phyloP scores from a whole-genome alignment of 352 stramenopile genomes.

The Globisporangium uncinulatum region DNA sequence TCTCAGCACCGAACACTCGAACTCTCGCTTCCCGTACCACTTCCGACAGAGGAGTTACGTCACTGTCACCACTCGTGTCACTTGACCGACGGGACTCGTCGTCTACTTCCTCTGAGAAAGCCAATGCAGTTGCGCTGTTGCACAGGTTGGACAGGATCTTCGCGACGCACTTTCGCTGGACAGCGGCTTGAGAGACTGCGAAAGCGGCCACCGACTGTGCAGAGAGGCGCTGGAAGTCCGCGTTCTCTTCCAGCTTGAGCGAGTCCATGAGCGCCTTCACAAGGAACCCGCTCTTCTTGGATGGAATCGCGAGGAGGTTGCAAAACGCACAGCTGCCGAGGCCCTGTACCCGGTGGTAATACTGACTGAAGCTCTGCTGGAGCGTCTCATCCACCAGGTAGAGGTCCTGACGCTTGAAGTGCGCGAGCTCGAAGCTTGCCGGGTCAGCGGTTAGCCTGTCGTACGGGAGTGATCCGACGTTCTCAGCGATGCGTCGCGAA shows the following conservation, averaged over 20 bases:
- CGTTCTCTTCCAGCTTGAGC: constrained; percentile 58
- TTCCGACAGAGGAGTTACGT: constrained; percentile 3
- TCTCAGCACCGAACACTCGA: constrained; percentile 38
- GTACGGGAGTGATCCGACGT: constrained; percentile 48
- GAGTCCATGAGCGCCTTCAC: constrained; percentile 77
- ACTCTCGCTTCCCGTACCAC: constrained; percentile 27
- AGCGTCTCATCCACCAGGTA: constrained; percentile 73
- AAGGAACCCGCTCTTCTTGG: constrained; percentile 72
- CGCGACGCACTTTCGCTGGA: constrained; percentile 63
- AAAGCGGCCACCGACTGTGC: constrained; percentile 52
- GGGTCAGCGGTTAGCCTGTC: constrained; percentile 23
- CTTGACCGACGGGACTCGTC: background rate
- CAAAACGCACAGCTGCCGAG: constrained; percentile 57
- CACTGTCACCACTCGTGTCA: constrained; percentile 3
- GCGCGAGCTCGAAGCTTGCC: constrained; percentile 50
- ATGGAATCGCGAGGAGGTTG: constrained; percentile 41
- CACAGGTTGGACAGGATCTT: constrained; percentile 82
- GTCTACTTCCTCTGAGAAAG: constrained; percentile 7
- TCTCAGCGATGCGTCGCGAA: constrained; percentile 63
- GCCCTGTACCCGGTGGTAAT: constrained; percentile 54
- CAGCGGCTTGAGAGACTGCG: constrained; percentile 32
- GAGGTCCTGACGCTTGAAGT: constrained; percentile 78
- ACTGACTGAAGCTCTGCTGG: constrained; percentile 41
- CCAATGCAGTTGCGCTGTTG: constrained; percentile 49
- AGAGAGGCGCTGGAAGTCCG: constrained; percentile 36